Evolutionary conservation across 2,329 filamentous ascomycete genomes (phyloP), one percentile per base, ranked within the genome.

Genomic region (Penicillium sp.): DNA sequence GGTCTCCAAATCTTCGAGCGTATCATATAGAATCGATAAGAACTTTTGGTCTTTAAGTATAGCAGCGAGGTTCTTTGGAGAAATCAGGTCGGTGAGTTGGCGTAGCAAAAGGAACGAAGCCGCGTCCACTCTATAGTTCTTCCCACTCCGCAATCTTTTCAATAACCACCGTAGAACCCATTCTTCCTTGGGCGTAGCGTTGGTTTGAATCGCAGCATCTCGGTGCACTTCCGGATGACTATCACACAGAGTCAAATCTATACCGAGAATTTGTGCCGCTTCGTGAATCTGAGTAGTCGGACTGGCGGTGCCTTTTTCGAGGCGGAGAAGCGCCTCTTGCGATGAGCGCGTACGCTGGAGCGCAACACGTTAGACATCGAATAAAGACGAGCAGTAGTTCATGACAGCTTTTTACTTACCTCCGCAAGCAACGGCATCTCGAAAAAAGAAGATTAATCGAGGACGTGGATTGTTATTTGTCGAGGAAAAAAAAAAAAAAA

Each of bases 41-140:
- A 95, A 90, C 42, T 84, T 81, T 53, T 86, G 80, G 54, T 91
- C 86, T 19, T 84, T 85, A 7, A 96, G 78, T 4, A 88, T 84
- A 54, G 85, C 85, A 8, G 89, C 88, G 23, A 90, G 78, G 10
- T 84, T 86, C 42, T 88, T 85, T 0, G 85, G 76, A 0, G 89
- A 86, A 16, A 93, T 83, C n/a, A 84, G 79, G 63, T 86, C 84
- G 49, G 88, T 78, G 1, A 90, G 76, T 77, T 85, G 84, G 73
- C 83, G 78, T 52, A 89, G 64, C 47, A 84, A 79, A 78, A 75
- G 63, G 64, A 82, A 86, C 29, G 77, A 74, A 42, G 65, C 64
- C n/a, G 69, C 59, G 39, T 77, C 74, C 32, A 72, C 67, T 47
- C 78, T 76, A 49, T 78, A 78, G 43, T 65, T 72, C 60, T 70